These are phyloP conservation scores for Suhomyces kilbournensis DNA, from an alignment of 805 yeast species.

Conservation along the genomic window DNA sequence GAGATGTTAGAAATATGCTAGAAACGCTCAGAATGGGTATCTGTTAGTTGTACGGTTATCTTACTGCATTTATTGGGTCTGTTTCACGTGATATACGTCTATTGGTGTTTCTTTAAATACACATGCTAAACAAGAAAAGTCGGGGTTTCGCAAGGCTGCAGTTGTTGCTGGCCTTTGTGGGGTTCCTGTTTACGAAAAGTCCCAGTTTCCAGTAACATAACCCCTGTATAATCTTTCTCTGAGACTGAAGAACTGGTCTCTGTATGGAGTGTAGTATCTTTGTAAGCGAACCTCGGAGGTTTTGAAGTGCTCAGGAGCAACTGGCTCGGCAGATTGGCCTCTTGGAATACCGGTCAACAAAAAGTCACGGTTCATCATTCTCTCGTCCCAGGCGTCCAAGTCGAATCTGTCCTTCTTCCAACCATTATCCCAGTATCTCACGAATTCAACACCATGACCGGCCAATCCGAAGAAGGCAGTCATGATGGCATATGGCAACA, in stretches of 20 bases:
- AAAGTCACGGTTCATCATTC: slow-evolving; percentile 66
- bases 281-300: slow-evolving; percentile 46
- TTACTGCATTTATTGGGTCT: too few species aligned
- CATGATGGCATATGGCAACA: slow-evolving; percentile 46
- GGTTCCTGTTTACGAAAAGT: slow-evolving; percentile 23
- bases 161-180: background rate
- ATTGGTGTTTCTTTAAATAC: background rate
- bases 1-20: too few species aligned
- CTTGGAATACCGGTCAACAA: slow-evolving; percentile 72
- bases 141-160: background rate
- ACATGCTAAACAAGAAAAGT: background rate
- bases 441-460: slow-evolving; percentile 43
- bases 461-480: slow-evolving; percentile 44
- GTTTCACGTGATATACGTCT: background rate
- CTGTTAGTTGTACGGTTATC: too few species aligned
- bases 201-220: slow-evolving; percentile 45
- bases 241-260: slow-evolving; percentile 44
- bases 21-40: too few species aligned
- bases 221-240: slow-evolving; percentile 49
- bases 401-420: slow-evolving; percentile 46
- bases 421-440: slow-evolving; percentile 49
- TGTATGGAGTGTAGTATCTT: slow-evolving; percentile 46
- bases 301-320: slow-evolving; percentile 76
- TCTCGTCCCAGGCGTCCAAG: slow-evolving; percentile 42
- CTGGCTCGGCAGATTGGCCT: slow-evolving; percentile 62